Evolutionary conservation across 768 basidiomycete species (phyloP).

Genomic region (Hygrophoropsis aurantiaca): DNA sequence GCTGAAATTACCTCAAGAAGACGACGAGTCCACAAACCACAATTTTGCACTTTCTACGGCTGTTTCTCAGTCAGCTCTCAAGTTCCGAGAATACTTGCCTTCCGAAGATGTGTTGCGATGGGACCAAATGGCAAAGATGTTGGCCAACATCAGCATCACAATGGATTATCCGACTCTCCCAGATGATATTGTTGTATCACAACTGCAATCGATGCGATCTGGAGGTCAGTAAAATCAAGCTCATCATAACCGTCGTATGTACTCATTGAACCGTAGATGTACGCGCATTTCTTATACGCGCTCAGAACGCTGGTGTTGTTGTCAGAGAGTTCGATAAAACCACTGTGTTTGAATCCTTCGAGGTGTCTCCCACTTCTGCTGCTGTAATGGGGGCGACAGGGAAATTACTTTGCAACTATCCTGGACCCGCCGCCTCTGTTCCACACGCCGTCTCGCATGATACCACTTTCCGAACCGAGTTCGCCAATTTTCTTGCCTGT

Average conservation of each 20-base stretch:
- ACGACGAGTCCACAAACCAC: constrained; percentile 19
- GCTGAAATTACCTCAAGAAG: constrained; percentile 14
- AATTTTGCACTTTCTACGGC: constrained; percentile 23
- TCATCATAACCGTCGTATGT: background rate
- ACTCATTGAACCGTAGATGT: constrained; percentile 10
- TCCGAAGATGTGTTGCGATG: constrained; percentile 16
- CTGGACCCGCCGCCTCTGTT: constrained; percentile 13
- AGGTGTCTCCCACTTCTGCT: constrained; percentile 14
- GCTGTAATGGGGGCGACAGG: constrained; percentile 16
- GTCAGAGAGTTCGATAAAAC: background rate
- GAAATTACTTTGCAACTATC: constrained; percentile 24
- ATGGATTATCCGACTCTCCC: constrained; percentile 6
- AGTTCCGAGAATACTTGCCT: constrained; percentile 13
- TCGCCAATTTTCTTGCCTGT: constrained; percentile 18
- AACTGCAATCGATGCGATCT: constrained; percentile 10
- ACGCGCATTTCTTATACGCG: constrained; percentile 14
- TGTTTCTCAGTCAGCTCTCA: constrained; percentile 15
- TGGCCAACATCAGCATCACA: constrained; percentile 6
- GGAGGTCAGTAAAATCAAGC: constrained; percentile 11
- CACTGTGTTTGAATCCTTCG: constrained; percentile 21
- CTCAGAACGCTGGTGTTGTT: constrained; percentile 26
- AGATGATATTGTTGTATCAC: constrained; percentile 5
- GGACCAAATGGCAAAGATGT: constrained; percentile 24
- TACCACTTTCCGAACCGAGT: constrained; percentile 9
- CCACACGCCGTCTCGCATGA: constrained; percentile 11